Evolutionary conservation across 164 flowering plant species (phyloP).

Genomic region (Malania oleifera): DNA sequence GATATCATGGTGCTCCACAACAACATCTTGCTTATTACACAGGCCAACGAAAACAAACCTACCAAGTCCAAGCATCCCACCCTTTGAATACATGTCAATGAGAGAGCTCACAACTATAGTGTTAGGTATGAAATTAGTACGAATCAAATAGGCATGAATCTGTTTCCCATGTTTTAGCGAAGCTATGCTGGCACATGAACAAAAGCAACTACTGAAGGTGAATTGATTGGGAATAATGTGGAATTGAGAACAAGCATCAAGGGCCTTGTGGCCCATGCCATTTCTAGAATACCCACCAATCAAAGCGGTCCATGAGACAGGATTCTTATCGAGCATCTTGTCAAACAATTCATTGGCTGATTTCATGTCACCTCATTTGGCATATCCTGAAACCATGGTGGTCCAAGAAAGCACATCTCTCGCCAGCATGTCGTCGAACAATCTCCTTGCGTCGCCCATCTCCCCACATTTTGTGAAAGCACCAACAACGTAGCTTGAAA

Average conservation of each 20-base stretch:
- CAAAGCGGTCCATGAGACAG: conserved; percentile 73
- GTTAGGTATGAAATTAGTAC: conserved; percentile 46
- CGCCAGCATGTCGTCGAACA: conserved; percentile 52
- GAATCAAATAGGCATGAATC: conserved; percentile 54
- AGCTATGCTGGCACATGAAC: conserved; percentile 54
- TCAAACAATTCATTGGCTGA: conserved; percentile 52
- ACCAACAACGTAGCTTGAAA: conserved; percentile 58
- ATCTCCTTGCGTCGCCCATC: conserved; percentile 40
- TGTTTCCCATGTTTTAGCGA: conserved; percentile 63
- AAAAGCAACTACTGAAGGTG: conserved; percentile 65
- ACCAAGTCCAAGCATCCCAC: conserved; percentile 43
- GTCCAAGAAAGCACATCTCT: conserved; percentile 71
- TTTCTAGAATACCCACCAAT: conserved; percentile 59
- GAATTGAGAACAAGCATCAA: conserved; percentile 36
- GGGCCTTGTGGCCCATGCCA: conserved; percentile 43
- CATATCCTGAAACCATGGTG: conserved; percentile 68
- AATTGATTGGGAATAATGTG: conserved; percentile 59
- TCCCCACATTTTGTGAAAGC: conserved; percentile 60
- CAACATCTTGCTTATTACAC: conserved; percentile 41
- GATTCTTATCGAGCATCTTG: conserved; percentile 61
- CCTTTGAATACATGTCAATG: conserved; percentile 76
- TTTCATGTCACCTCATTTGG: conserved; percentile 50
- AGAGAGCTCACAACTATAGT: conserved; percentile 63
- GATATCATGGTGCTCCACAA: conserved; percentile 75
- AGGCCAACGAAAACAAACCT: conserved; percentile 33